Evolutionary conservation across 148 eudicot species (phyloP).

Genomic region (Euryodendron excelsum): DNA sequence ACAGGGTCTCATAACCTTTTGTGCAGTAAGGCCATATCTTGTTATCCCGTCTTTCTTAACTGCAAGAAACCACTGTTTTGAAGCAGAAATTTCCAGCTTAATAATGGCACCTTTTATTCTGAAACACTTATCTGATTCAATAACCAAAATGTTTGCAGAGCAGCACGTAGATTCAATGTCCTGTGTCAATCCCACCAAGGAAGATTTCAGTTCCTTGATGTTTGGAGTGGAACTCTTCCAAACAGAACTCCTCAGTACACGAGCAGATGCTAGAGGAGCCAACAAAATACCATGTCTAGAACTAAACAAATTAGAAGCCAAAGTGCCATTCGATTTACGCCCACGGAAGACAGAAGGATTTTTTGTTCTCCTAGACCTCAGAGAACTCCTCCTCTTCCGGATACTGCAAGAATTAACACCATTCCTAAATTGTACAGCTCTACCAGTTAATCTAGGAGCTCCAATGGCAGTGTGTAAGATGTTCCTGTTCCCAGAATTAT

Average conservation of each 20-base stretch:
- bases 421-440: conserved; percentile 34
- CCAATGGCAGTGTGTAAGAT: conserved; percentile 17
- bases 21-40: conserved; percentile 38
- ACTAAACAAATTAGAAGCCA: conserved; percentile 26
- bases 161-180: conserved; percentile 51
- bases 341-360: conserved; percentile 38
- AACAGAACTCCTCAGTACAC: conserved; percentile 33
- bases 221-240: conserved; percentile 26
- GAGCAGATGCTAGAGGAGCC: conserved; percentile 18
- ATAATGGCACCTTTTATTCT: conserved; percentile 63
- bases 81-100: conserved; percentile 45
- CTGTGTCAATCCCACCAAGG: conserved; percentile 28
- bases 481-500: conserved; percentile 23
- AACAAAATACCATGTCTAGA: conserved; percentile 17
- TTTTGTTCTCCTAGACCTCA: conserved; percentile 55
- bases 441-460: conserved; percentile 25
- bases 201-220: conserved; percentile 32
- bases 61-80: conserved; percentile 63
- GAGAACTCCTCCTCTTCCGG: conserved; percentile 66
- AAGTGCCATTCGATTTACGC: conserved; percentile 36
- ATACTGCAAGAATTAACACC: conserved; percentile 38
- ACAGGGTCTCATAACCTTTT: conserved; percentile 58
- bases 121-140: conserved; percentile 69
- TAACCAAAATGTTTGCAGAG: conserved; percentile 56
- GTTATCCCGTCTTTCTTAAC: conserved; percentile 52